A percentile compares a stretch with the other conserved stretches of the same genome.
These are phyloP conservation scores for Pseudogymnoascus sp. DNA, from an alignment of 2,329 filamentous ascomycete genomes.

Conservation along the genomic window DNA sequence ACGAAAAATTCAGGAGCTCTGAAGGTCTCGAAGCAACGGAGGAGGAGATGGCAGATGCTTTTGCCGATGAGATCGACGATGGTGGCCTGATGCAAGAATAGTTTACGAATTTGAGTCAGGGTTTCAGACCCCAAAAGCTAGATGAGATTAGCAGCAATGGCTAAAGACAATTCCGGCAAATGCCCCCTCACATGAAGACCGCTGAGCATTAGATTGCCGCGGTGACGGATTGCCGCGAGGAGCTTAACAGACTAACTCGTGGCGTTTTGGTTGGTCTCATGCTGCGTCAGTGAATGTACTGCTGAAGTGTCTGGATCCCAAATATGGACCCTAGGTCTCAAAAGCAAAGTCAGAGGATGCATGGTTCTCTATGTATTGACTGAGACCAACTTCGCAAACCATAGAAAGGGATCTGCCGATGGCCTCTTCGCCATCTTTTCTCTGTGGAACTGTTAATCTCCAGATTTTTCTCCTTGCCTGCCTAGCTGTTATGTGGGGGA, in stretches of 20 bases:
- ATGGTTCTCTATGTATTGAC: background rate
- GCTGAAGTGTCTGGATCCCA: background rate
- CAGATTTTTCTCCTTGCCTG: background rate
- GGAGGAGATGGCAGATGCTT: slow-evolving; percentile 48
- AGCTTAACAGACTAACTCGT: background rate
- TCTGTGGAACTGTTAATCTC: background rate
- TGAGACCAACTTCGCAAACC: background rate
- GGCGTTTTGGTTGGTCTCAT: background rate
- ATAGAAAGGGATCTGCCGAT: background rate
- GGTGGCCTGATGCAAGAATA: slow-evolving; percentile 2
- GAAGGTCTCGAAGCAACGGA: slow-evolving; percentile 58
- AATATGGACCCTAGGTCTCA: background rate
- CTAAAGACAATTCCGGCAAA: background rate
- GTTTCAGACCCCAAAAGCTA: background rate
- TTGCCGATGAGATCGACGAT: slow-evolving; percentile 25
- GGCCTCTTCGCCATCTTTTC: background rate
- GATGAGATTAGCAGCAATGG: slow-evolving; percentile 2
- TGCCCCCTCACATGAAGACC: background rate
- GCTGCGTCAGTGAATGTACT: background rate
- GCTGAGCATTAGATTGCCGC: background rate
- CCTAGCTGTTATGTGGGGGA: background rate
- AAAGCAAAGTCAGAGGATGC: background rate
- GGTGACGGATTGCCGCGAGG: background rate
- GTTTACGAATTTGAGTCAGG: background rate
- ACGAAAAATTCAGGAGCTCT: slow-evolving; percentile 61